Evolutionary conservation across 345 rosid species (phyloP), one percentile per base, ranked within the genome.

Genomic region (Brassica nigra): DNA sequence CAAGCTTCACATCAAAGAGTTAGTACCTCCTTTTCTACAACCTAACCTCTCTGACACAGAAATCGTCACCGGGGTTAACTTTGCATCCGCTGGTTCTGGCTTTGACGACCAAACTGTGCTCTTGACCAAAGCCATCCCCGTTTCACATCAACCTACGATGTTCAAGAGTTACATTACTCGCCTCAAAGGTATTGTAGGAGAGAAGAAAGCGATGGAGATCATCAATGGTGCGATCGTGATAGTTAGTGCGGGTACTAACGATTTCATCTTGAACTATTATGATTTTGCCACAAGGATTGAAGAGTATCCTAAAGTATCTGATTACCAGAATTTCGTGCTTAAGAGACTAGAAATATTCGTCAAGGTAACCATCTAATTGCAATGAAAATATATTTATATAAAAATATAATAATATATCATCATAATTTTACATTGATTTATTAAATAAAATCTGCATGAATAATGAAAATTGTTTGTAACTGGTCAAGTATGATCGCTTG

Each of bases 171-270:
- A 68, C 71, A 68, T 68, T 3, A n/a, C 58, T 27, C 71, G 71
- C 8, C 71, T 68, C 57, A 37, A 37, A 47, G 70, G 73, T 1
- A 30, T 77, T n/a, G 76, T 85, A 6, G 88, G 90, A 1, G 75
- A 73, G 49, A 75, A 73, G 7, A 82, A 78, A 15, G 87, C 88
- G 52, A 57, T n/a, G 62, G 81, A 71, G 62, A 84, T 81, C 5
- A 27, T 87, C 28, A 27, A 23, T 37, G 58, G 65, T 14, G 84
- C 91, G 6, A 16, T 88, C 30, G 78, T 81, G 27, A 1, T 86
- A 11, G 4, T 88, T 8, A 87, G 90, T 77, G 86, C 90, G 1
- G 91, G 90, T 31, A 75, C 88, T 8, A 89, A 91, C 59, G 91
- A 87, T 72, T 76, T 84, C 36, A 11, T 28, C 61, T 52, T 80